Base-by-base conservation (phyloP, 2,329 filamentous ascomycete genomes). In the Tolypocladium sp. region DNA sequence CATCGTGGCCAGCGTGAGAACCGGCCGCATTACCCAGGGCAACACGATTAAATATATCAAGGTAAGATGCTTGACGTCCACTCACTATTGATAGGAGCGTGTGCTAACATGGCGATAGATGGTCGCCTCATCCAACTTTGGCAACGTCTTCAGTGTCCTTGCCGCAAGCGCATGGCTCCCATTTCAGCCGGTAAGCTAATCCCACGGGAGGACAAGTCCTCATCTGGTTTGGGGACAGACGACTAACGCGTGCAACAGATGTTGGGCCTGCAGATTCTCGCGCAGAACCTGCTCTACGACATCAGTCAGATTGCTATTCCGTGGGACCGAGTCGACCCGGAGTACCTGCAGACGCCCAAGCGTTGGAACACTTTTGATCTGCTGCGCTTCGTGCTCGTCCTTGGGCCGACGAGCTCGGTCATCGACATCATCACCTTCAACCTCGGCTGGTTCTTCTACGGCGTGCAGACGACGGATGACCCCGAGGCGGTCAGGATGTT, bases 1-100 rank as follows among this genome's bases (percentile, higher is more conserved):
- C 22, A 66, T 70, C 40, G 66, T 65, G 0, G 57, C 65, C 8
- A 64, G 66, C 37, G 67, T 70, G 46, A 62, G 62, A 4, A 64
- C 64, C 2, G 68, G 67, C 0, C 65, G 67, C 10, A 58, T 66
- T 12, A 69, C 67, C 7, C 66, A 69, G 27, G 67, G 66, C 46
- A 69, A 69, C 60, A 66, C 67, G 5, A 66, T 69, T 7, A 69
- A 69, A 58, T 69, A 69, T 55, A 68, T 69, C 59, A 69, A 67
- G 61, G 58, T 58, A 35, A 8, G 60, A n/a, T n/a, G n/a, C n/a
- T n/a, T n/a, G n/a, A n/a, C n/a, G n/a, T n/a, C n/a, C n/a, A n/a
- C n/a, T n/a, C n/a, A n/a, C n/a, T n/a, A n/a, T n/a, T n/a, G n/a
- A n/a, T n/a, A n/a, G n/a, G n/a, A n/a, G n/a, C n/a, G n/a, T n/a